Base-by-base conservation (phyloP, 352 stramenopile species). In the Phytophthora pseudosyringae region DNA sequence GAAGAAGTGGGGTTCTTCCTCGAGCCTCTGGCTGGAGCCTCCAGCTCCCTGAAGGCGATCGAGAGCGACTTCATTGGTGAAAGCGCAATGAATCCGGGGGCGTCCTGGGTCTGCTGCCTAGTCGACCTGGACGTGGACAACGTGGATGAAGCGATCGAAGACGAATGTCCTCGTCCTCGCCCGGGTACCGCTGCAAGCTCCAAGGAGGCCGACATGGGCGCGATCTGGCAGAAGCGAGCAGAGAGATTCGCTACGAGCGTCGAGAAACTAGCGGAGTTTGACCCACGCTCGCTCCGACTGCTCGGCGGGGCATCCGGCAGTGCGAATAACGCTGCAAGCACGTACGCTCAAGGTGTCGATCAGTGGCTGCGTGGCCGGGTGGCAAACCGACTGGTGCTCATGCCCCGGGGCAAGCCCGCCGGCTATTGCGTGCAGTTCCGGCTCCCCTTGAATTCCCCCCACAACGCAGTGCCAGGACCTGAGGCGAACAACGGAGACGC, bases 401-500 rank as follows among this genome's bases (percentile, higher is more conserved):
- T 89, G 58, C 83, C 81, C 15, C 58, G 80, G 1, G 83, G 83
- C 0, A 86, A 80, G 16, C 58, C 69, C 3, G 52, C 69, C 0
- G 83, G 83, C 1, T 72, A 77, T 39, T 91, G 88, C 68, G 36
- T 91, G 29, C 83, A 91, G 56, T 76, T 91, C 36, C 60, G 88
- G n/a, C 52, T 89, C 0, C 74, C 78, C 5, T 50, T 71, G 13
- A 59, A 32, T 12, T 26, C 39, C 12, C 13, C 7, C 8, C 51
- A 15, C 28, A 51, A 11, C 15, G 7, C 39, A 45, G 16, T 13
- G 7, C 3, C 43, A 21, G 45, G 25, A 3, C 32, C 35, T 2
- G 47, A 61, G 4, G 33, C 45, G 3, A 45, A 31, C 15, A 57
- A 59, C n/a, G 54, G 21, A 21, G 55, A 67, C 45, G 13, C 35